Conservation (phyloP, 345 rosid genomes). For the Dipteronia sinensis region DNA sequence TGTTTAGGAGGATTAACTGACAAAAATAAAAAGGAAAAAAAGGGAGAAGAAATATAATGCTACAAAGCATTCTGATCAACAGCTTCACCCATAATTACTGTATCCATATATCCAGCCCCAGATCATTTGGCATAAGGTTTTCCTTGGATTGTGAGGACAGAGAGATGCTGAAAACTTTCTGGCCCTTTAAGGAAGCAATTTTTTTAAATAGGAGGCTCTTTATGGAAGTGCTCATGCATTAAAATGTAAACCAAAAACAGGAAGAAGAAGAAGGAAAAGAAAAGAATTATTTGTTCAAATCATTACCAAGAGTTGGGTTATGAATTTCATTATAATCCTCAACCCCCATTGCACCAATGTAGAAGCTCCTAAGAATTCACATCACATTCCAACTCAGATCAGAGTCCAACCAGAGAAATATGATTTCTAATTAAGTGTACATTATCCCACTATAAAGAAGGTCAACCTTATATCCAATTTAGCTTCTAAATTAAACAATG, state of each 20-base stretch:
- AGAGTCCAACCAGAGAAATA: neutral
- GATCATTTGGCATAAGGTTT: neutral
- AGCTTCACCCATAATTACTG: neutral
- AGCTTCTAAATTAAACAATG: neutral
- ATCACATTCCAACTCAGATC: slow-evolving; percentile 3
- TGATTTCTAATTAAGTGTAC: neutral
- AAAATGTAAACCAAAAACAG: neutral
- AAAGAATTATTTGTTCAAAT: neutral
- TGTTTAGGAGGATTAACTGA: neutral
- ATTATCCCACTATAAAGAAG: slow-evolving; percentile 5
- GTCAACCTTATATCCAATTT: neutral
- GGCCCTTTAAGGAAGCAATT: neutral
- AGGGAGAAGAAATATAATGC: neutral
- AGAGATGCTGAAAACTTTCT: neutral
- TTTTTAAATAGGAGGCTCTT: neutral
- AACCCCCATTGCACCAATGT: neutral
- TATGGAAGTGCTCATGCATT: neutral
- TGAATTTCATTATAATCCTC: slow-evolving; percentile 9
- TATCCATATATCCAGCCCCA: neutral
- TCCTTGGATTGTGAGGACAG: neutral
- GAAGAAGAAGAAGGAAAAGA: neutral
- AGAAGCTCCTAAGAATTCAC: slow-evolving; percentile 12
- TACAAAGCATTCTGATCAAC: slow-evolving; percentile 3
- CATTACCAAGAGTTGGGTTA: neutral
- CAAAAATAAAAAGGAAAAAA: neutral